A percentile compares a stretch with the other conserved stretches of the same genome.
Conservation (phyloP, 352 stramenopile species). For the Halophytophthora batemanensis region DNA sequence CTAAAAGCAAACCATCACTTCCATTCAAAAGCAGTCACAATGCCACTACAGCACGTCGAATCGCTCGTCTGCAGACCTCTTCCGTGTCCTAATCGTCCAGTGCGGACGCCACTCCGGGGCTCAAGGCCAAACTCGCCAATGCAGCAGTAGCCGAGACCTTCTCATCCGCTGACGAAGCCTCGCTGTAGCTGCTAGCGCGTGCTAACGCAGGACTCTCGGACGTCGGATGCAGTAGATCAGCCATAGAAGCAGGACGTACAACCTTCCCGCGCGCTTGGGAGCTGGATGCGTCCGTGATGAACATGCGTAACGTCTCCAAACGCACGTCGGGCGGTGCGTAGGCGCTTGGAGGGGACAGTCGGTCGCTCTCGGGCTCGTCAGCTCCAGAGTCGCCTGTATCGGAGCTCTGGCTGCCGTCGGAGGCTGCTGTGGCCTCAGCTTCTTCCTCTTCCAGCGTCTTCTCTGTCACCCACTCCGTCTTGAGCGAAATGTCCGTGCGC, state of each 20-base stretch:
- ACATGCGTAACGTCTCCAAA: conserved; percentile 69
- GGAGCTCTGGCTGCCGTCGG: conserved; percentile 11
- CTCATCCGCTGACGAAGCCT: too few relatives aligned
- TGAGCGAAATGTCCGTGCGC: conserved; percentile 53
- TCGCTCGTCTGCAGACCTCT: too few relatives aligned
- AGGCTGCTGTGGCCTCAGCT: conserved; percentile 13
- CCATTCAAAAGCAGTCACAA: too few relatives aligned
- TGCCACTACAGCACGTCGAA: too few relatives aligned
- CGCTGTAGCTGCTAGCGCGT: too few relatives aligned
- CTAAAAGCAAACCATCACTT: not conserved
- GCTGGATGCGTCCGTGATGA: conserved; percentile 37
- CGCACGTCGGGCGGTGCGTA: conserved; percentile 10
- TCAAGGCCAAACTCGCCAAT: too few relatives aligned
- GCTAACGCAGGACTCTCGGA: not conserved
- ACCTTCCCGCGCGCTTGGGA: conserved; percentile 16
- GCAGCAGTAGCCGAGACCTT: too few relatives aligned
- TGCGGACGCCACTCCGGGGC: conserved; percentile 15
- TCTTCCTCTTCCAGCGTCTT: conserved; percentile 35
- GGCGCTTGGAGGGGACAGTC: conserved; percentile 6
- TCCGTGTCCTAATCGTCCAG: too few relatives aligned
- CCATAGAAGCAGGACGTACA: conserved; percentile 21
- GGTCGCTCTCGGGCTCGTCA: conserved; percentile 10
- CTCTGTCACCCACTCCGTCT: conserved; percentile 70
- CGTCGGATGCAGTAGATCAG: conserved; percentile 35
- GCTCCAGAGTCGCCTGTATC: conserved; percentile 7